These are phyloP conservation scores for Rachicladosporium sp. DNA, from an alignment of 2,329 filamentous ascomycete species.

Conservation along the genomic window DNA sequence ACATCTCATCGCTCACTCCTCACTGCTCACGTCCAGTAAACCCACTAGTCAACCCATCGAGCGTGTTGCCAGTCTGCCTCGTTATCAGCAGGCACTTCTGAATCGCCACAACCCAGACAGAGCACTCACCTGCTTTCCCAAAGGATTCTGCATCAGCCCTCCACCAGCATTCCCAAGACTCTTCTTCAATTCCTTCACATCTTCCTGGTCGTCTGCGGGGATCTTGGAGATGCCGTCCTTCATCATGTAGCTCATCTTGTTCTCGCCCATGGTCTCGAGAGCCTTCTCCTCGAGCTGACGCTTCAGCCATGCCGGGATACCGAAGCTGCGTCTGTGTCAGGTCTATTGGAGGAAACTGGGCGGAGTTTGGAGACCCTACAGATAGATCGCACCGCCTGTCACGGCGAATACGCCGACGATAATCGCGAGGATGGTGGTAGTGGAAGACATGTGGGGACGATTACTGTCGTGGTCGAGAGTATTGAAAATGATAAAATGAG, in stretches of 20 bases:
- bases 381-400: constrained; percentile 29
- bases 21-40: constrained; percentile 12
- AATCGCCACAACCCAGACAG: constrained; percentile 6
- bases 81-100: constrained; percentile 63
- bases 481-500: no score
- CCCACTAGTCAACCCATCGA: constrained; percentile 32
- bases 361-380: constrained; percentile 11
- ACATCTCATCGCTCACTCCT: no score
- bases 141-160: constrained; percentile 24
- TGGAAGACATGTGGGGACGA: no score
- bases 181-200: constrained; percentile 24
- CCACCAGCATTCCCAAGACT: constrained; percentile 21
- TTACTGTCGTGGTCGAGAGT: no score
- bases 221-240: constrained; percentile 19
- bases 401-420: constrained; percentile 25
- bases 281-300: constrained; percentile 34
- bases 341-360: neutral
- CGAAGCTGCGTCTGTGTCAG: constrained; percentile 21
- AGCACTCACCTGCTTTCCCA: constrained; percentile 20
- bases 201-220: constrained; percentile 11
- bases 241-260: constrained; percentile 29
- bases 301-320: constrained; percentile 35
- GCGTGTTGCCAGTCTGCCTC: constrained; percentile 59
- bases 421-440: constrained; percentile 10
- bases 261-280: constrained; percentile 40